phyloP scores from a whole-genome alignment of 768 basidiomycete genomes.

The Psilocybe tampanensis region DNA sequence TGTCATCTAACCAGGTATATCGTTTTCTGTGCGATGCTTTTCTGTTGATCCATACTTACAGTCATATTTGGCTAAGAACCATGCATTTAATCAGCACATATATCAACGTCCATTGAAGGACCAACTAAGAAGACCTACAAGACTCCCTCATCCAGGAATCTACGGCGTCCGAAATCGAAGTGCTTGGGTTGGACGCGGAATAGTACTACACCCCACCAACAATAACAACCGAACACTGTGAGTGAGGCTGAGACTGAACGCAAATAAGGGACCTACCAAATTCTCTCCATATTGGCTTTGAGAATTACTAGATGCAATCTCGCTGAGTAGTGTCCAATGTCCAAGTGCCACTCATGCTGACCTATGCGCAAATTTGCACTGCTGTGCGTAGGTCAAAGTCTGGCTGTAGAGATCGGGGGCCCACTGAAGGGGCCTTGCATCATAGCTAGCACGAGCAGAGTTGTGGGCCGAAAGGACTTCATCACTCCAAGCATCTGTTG shows the following conservation, averaged over 20 bases:
- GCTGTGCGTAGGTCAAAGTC: conserved; percentile 19
- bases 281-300: conserved; percentile 25
- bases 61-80: conserved; percentile 21
- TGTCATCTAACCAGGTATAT: conserved; percentile 16
- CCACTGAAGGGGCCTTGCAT: conserved; percentile 23
- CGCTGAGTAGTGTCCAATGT: neutral
- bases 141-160: conserved; percentile 26
- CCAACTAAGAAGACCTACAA: conserved; percentile 14
- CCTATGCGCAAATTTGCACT: conserved; percentile 28
- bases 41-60: conserved; percentile 8
- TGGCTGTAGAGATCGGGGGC: conserved; percentile 16
- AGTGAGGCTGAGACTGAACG: neutral
- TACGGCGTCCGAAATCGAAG: conserved; percentile 14
- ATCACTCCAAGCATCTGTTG: conserved; percentile 15
- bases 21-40: neutral
- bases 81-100: too few relatives aligned
- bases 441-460: conserved; percentile 19
- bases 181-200: conserved; percentile 14
- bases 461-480: conserved; percentile 22
- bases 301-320: neutral
- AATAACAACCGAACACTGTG: neutral
- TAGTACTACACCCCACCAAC: conserved; percentile 8
- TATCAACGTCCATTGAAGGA: too few relatives aligned
- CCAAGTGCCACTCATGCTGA: neutral
- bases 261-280: conserved; percentile 16